Evolutionary conservation across 768 basidiomycete species (phyloP).

Genomic region (Terana coerulea): DNA sequence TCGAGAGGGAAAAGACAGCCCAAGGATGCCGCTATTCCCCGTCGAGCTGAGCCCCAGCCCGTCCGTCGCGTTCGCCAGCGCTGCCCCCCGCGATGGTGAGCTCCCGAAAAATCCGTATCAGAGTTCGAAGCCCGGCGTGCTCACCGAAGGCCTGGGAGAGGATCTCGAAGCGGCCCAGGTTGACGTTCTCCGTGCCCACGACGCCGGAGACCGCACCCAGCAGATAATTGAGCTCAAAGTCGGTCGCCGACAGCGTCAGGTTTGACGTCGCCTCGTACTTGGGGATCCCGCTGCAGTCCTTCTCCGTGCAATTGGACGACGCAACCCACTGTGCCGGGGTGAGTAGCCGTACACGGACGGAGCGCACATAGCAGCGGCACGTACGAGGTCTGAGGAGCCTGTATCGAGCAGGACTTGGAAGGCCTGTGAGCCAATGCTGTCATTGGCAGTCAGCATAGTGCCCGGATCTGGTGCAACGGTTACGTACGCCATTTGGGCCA

Average conservation of each 20-base stretch:
- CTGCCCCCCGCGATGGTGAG: slow-evolving; percentile 22
- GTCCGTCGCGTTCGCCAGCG: slow-evolving; percentile 39
- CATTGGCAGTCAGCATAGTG: background rate
- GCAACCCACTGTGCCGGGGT: slow-evolving; percentile 42
- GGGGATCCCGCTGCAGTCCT: slow-evolving; percentile 43
- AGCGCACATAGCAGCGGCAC: slow-evolving; percentile 9
- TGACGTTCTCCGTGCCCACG: slow-evolving; percentile 43
- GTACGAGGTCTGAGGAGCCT: slow-evolving; percentile 54
- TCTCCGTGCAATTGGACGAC: slow-evolving; percentile 38
- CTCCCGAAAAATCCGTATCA: too few species aligned
- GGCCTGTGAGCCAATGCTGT: slow-evolving; percentile 39
- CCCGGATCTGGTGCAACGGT: background rate
- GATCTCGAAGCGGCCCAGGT: slow-evolving; percentile 42
- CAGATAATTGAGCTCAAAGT: slow-evolving; percentile 49
- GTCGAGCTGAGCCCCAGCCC: slow-evolving; percentile 41
- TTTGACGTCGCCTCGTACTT: slow-evolving; percentile 34
- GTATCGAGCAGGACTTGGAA: slow-evolving; percentile 50
- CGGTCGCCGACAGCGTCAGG: slow-evolving; percentile 26
- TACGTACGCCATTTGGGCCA: slow-evolving; percentile 34
- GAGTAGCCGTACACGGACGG: background rate
- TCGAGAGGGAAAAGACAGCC: slow-evolving; percentile 47
- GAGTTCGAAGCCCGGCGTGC: background rate
- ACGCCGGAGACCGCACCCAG: slow-evolving; percentile 44
- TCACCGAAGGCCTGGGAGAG: slow-evolving; percentile 46
- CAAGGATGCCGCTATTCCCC: slow-evolving; percentile 53